Base-by-base conservation (phyloP, 1,139 yeast species). In the Lodderomyces beijingensis region DNA sequence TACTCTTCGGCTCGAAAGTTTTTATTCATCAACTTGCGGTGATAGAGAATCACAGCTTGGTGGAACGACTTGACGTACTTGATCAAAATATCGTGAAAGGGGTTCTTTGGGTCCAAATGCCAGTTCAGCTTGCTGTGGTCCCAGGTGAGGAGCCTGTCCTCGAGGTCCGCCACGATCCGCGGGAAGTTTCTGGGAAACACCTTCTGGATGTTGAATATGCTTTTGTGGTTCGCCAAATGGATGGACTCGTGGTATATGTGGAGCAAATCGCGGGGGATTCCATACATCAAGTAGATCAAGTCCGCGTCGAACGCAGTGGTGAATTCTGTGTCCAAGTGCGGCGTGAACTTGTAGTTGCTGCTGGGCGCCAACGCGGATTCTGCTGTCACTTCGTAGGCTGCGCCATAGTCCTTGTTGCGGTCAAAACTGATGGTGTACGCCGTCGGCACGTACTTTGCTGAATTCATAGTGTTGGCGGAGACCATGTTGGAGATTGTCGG, bases 151-250 rank as follows among this genome's bases (percentile, higher is more conserved):
- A 75, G 49, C 26, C 60, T 63, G 36, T 74, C 79, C 42, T 74
- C 79, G 4, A 68, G 46, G 32, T 74, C 79, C 34, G 79, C 73
- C 45, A 79, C 74, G 3, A 74, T 57, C 37, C 62, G 61, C 3
- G 79, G 79, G 45, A 74, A 75, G 43, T 74, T 74, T 30, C 79
- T 51, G 0, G 80, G 79, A 32, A 59, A 64, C n/a, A 62, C 60
- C 20, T 63, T 57, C 24, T 61, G 59, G n/a, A 64, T 48, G 27
- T 55, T 48, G 43, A 74, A 74, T 34, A 70, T 65, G 34, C 70
- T 65, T 45, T 72, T 70, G 44, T 74, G 79, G 46, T 75, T 75
- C 1, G 80, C 62, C 28, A 74, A 51, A 31, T 62, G 65, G 5
- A 74, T 60, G 1, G 65, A 57, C 35, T 65, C 67, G 39, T 66